Conservation (phyloP, 2,329 filamentous ascomycete genomes). For the Septoria linicola region DNA sequence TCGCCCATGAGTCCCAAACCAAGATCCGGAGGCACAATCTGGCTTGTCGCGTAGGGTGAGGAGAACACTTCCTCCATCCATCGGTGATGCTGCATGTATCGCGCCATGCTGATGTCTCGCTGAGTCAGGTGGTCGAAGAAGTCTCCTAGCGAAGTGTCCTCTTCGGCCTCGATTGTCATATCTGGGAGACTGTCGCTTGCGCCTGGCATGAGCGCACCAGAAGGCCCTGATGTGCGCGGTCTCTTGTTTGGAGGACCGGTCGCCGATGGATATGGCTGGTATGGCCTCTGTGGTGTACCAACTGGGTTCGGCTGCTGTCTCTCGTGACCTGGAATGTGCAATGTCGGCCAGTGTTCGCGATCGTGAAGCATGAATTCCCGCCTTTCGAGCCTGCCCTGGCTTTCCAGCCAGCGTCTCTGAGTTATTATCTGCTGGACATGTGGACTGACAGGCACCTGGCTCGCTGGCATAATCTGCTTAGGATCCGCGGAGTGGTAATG, state of each 20-base stretch:
- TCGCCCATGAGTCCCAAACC: constrained; percentile 77
- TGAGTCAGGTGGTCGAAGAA: constrained; percentile 87
- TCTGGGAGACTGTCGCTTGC: constrained; percentile 44
- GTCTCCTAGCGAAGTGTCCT: constrained; percentile 83
- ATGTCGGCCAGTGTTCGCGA: constrained; percentile 82
- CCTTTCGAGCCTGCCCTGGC: constrained; percentile 75
- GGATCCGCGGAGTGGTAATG: constrained; percentile 81
- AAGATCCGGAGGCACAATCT: constrained; percentile 84
- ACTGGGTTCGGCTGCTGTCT: constrained; percentile 24
- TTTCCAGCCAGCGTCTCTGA: constrained; percentile 62
- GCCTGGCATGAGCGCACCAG: constrained; percentile 42
- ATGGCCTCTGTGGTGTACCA: constrained; percentile 21
- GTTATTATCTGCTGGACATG: constrained; percentile 61
- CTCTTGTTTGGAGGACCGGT: constrained; percentile 47
- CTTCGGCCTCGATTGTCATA: constrained; percentile 73
- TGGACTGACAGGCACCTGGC: constrained; percentile 61
- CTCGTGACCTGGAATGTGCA: constrained; percentile 61
- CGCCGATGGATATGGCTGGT: constrained; percentile 35
- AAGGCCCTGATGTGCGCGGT: constrained; percentile 41
- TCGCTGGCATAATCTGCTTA: constrained; percentile 68
- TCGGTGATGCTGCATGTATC: constrained; percentile 93
- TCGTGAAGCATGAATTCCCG: constrained; percentile 96
- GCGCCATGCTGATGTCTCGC: constrained; percentile 78
- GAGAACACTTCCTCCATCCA: constrained; percentile 98
- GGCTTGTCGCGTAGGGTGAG: constrained; percentile 80